phyloP scores from a whole-genome alignment of 352 stramenopile genomes.

The Aphanomyces invadans region DNA sequence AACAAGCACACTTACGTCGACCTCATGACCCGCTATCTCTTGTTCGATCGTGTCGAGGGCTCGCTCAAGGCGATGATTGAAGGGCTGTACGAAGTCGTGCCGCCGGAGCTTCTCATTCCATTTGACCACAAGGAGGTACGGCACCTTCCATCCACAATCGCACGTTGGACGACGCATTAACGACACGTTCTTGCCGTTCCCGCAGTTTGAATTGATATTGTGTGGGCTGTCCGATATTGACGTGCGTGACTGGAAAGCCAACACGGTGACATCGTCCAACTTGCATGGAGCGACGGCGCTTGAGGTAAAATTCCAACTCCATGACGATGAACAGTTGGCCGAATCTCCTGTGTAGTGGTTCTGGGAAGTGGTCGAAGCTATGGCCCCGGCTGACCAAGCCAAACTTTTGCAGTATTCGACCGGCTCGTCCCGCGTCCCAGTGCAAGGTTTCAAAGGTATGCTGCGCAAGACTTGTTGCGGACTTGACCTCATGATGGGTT shows the following conservation, averaged over 20 bases:
- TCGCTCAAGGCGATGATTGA: constrained; percentile 84
- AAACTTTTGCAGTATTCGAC: constrained; percentile 83
- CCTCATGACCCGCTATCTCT: constrained; percentile 91
- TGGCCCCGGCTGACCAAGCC: constrained; percentile 67
- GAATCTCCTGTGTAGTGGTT: constrained; percentile 57
- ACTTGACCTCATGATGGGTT: not conserved
- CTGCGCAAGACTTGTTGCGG: not conserved
- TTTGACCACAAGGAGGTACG: constrained; percentile 96
- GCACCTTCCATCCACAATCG: too few species aligned
- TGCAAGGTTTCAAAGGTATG: constrained; percentile 66
- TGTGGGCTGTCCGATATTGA: constrained; percentile 81
- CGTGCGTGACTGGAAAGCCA: constrained; percentile 79
- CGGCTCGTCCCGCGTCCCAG: constrained; percentile 73
- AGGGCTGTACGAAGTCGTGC: constrained; percentile 95
- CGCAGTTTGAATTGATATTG: constrained; percentile 74
- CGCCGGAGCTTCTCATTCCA: constrained; percentile 91
- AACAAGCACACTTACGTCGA: constrained; percentile 96
- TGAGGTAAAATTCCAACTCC: not conserved
- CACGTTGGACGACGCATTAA: too few species aligned
- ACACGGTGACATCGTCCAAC: constrained; percentile 55
- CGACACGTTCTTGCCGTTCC: too few species aligned
- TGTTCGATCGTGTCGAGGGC: constrained; percentile 87
- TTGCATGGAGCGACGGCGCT: constrained; percentile 35
- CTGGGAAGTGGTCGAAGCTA: constrained; percentile 52
- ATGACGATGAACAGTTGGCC: not conserved